Base-by-base conservation (phyloP, 208 protist species). In the Histomonas meleagridis region DNA sequence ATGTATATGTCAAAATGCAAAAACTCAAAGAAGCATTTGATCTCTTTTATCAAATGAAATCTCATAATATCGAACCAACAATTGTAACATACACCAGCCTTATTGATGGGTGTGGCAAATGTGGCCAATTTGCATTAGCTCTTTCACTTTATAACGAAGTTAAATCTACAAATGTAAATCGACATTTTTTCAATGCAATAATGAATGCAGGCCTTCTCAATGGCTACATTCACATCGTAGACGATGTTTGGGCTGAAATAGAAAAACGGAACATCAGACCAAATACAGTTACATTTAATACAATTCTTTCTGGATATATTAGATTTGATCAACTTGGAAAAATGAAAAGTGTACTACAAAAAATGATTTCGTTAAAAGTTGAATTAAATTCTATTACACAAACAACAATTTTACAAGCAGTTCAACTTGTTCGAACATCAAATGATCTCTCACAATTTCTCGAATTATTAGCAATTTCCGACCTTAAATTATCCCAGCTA, bases 1-100 rank as follows among this genome's bases (percentile, higher is more conserved):
- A 79, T 79, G 70, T 79, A 21, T 79, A 79, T 35, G 70, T 79
- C n/a, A 79, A 79, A 79, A 79, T 32, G 4, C 70, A 79, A 49
- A 3, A 23, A 51, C 40, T 79, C 4, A 32, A 32, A 18, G 70
- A 79, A n/a, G 70, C 70, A 28, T 79, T 79, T 51, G 28, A 26
- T n/a, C 49, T 79, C 3, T 79, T 79, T 35, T 32, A 79, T 21
- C n/a, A 79, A 79, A 79, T 79, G 70, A 79, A 79, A 79, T 51
- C n/a, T 51, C 38, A 79, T 51, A 35, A 35, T 79, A 79, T 79
- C 23, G 23, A 79, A 46, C 70, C 70, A 51, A 79, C 70, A 4
- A 79, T 79, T 51, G 40, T 79, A 0, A 79, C 70, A 79, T 79
- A 79, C 28, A 79, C 70, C 16, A 51, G 38, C 14, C 21, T 79